Conservation (phyloP, 768 basidiomycete species). For the Rickenella mellea region DNA sequence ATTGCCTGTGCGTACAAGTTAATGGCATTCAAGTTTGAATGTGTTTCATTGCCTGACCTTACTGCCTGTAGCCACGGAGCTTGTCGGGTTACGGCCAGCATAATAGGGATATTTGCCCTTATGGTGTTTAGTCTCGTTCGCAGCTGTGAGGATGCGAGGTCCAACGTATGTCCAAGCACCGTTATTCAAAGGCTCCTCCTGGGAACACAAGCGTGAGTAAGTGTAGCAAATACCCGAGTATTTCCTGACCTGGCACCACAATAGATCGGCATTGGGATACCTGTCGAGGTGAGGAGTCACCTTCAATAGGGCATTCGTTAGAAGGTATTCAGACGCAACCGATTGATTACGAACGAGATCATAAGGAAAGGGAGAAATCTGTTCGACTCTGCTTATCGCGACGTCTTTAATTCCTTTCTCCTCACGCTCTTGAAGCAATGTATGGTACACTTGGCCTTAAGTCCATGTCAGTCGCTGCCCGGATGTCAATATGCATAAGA, state of each 20-base stretch:
- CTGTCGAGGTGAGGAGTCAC: slow-evolving; percentile 89
- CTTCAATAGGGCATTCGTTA: slow-evolving; percentile 26
- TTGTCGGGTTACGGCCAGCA: slow-evolving; percentile 86
- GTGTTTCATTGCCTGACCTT: slow-evolving; percentile 39
- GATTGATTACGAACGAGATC: slow-evolving; percentile 53
- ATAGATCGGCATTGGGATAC: slow-evolving; percentile 88
- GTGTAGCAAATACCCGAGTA: neutral
- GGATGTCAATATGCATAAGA: neutral
- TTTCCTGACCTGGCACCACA: slow-evolving; percentile 79
- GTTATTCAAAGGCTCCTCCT: slow-evolving; percentile 95
- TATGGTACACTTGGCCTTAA: slow-evolving; percentile 87
- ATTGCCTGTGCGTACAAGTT: slow-evolving; percentile 36
- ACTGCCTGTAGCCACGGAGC: slow-evolving; percentile 88
- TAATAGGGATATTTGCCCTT: slow-evolving; percentile 84
- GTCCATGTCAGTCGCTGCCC: neutral
- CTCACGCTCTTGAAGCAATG: slow-evolving; percentile 83
- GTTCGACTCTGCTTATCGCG: slow-evolving; percentile 90
- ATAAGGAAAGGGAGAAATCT: slow-evolving; percentile 95
- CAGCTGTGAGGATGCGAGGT: slow-evolving; percentile 89
- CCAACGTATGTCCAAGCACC: slow-evolving; percentile 97
- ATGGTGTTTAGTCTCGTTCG: slow-evolving; percentile 83
- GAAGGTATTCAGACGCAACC: neutral
- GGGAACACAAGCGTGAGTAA: slow-evolving; percentile 6
- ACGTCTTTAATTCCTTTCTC: slow-evolving; percentile 86
- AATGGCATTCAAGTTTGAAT: slow-evolving; percentile 10